These are phyloP conservation scores for Avena insularis DNA, from an alignment of 176 grass and related monocot genomes.

Conservation along the genomic window DNA sequence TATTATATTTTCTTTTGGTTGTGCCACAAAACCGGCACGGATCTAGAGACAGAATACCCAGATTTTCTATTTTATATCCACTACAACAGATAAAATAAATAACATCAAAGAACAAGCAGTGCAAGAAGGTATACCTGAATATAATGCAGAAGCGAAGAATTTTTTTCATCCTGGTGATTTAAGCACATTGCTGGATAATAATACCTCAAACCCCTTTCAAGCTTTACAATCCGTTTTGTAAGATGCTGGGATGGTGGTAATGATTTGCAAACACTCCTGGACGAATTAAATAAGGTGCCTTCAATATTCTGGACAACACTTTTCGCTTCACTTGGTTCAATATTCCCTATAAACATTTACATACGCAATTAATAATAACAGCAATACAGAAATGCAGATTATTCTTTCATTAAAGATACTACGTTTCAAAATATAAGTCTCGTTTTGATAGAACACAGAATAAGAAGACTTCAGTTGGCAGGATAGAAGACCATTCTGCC, in stretches of 20 bases:
- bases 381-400: slow-evolving; percentile 17
- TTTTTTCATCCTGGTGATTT: slow-evolving; percentile 89
- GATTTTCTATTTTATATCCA: background rate
- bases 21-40: background rate
- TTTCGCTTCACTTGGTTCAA: slow-evolving; percentile 76
- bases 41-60: slow-evolving; percentile 6
- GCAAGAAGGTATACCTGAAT: slow-evolving; percentile 70
- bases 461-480: slow-evolving; percentile 9
- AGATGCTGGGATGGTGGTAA: slow-evolving; percentile 85
- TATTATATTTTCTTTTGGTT: slow-evolving; percentile 9
- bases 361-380: slow-evolving; percentile 27
- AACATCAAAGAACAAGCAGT: slow-evolving; percentile 5
- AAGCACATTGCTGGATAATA: slow-evolving; percentile 69
- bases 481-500: slow-evolving; percentile 28
- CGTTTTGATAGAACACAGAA: background rate
- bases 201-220: slow-evolving; percentile 81
- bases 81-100: background rate
- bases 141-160: slow-evolving; percentile 90
- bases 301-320: slow-evolving; percentile 68
- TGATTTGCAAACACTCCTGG: slow-evolving; percentile 59
- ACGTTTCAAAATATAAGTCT: slow-evolving; percentile 1
- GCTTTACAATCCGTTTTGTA: slow-evolving; percentile 87
- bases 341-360: slow-evolving; percentile 68
- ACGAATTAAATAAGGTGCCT: slow-evolving; percentile 66
- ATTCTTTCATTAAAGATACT: slow-evolving; percentile 27